Conservation (phyloP, 371 early-diverging fungal species). For the Mortierella sp. region DNA sequence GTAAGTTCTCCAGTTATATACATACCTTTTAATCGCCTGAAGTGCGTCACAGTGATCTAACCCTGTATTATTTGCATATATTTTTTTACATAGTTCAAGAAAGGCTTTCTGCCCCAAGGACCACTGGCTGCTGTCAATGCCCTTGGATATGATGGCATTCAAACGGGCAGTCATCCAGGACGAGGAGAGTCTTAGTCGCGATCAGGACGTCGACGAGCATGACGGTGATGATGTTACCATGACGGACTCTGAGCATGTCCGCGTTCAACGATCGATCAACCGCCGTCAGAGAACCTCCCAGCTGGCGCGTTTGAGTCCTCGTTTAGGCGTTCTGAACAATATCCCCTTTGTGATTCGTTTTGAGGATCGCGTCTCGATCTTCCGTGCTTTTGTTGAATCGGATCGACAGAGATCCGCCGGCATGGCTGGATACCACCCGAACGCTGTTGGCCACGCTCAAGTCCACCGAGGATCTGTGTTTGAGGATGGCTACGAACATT, state of each 20-base stretch:
- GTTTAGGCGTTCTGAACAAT: slow-evolving; percentile 81
- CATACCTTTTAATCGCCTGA: not conserved
- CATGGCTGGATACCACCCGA: slow-evolving; percentile 47
- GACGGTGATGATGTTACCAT: slow-evolving; percentile 18
- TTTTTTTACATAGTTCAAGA: slow-evolving; percentile 25
- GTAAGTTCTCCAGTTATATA: slow-evolving; percentile 61
- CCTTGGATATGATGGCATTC: slow-evolving; percentile 77
- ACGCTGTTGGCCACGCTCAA: slow-evolving; percentile 59
- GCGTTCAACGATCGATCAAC: slow-evolving; percentile 22
- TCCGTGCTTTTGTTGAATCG: slow-evolving; percentile 80
- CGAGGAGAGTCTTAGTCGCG: slow-evolving; percentile 55
- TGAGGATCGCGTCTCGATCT: slow-evolving; percentile 89
- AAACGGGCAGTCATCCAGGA: slow-evolving; percentile 72
- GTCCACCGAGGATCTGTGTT: slow-evolving; percentile 87
- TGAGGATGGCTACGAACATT: slow-evolving; percentile 87
- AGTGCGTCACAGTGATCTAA: not conserved
- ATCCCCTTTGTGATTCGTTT: slow-evolving; percentile 95
- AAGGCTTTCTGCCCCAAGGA: slow-evolving; percentile 54
- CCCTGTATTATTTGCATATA: not conserved
- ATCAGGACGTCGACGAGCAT: slow-evolving; percentile 21
- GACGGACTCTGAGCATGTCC: slow-evolving; percentile 23
- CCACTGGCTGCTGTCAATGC: slow-evolving; percentile 83
- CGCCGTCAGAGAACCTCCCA: slow-evolving; percentile 33
- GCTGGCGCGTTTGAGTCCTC: slow-evolving; percentile 71
- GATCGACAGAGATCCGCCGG: slow-evolving; percentile 69